Conservation (phyloP, 805 yeast species). For the Myxozyma udenii region DNA sequence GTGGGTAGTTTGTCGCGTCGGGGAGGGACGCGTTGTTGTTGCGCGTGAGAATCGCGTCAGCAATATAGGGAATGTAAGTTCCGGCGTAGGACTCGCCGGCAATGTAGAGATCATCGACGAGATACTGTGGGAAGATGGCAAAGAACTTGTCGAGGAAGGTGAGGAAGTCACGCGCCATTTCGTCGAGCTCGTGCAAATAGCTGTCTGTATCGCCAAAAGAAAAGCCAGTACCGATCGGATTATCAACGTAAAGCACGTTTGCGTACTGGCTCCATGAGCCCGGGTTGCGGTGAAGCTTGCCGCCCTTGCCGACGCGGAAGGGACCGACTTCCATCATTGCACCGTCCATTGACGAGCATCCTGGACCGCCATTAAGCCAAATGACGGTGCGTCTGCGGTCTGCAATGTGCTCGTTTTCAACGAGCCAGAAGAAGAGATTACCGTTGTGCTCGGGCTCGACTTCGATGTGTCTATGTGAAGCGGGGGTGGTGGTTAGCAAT, state of each 20-base stretch:
- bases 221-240: constrained; percentile 93
- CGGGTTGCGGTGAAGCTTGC: constrained; percentile 51
- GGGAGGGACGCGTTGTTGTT: constrained; percentile 39
- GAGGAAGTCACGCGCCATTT: constrained; percentile 60
- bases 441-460: constrained; percentile 53
- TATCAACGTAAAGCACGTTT: constrained; percentile 83
- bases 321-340: constrained; percentile 93
- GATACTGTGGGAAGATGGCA: constrained; percentile 69
- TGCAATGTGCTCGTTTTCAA: constrained; percentile 39
- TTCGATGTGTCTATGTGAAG: constrained; percentile 51
- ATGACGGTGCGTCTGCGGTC: constrained; percentile 44
- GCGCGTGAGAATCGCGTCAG: constrained; percentile 54
- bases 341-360: constrained; percentile 97
- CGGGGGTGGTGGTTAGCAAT: neutral
- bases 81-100: constrained; percentile 99
- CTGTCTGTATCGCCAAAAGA: constrained; percentile 53
- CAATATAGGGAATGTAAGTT: constrained; percentile 89
- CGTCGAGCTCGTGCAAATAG: constrained; percentile 41
- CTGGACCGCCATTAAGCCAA: constrained; percentile 99
- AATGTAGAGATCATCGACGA: constrained; percentile 59
- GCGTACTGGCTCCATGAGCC: constrained; percentile 85
- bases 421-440: constrained; percentile 76
- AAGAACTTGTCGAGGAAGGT: constrained; percentile 65
- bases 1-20: constrained; percentile 20
- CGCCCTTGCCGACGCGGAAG: constrained; percentile 54